These are phyloP conservation scores for Aegilops longissima DNA, from an alignment of 176 grass and related monocot species.

Conservation along the genomic window DNA sequence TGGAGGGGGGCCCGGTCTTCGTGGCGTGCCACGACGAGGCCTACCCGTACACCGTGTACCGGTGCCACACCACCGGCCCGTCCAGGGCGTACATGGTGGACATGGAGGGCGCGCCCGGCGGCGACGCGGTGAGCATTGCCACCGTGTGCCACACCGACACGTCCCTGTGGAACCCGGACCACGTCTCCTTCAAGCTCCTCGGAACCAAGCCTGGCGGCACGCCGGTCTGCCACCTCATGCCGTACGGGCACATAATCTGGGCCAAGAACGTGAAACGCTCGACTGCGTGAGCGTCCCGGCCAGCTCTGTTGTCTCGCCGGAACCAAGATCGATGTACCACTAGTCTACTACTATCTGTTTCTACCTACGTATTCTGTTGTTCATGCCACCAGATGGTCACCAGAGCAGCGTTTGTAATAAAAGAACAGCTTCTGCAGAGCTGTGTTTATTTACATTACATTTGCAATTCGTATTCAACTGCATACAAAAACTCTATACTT, in stretches of 20 bases:
- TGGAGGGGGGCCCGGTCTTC: conserved; percentile 32
- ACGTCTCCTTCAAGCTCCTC: conserved; percentile 55
- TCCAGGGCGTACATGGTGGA: conserved; percentile 50
- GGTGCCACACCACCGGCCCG: conserved; percentile 47
- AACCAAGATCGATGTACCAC: not conserved
- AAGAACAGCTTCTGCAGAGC: not conserved
- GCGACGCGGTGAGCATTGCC: conserved; percentile 15
- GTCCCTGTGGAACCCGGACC: conserved; percentile 45
- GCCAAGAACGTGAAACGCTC: conserved; percentile 37
- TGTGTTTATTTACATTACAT: not conserved
- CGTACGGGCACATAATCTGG: conserved; percentile 50
- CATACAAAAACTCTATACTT: no score
- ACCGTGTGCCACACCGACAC: conserved; percentile 57
- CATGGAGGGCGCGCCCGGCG: conserved; percentile 17
- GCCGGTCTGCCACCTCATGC: conserved; percentile 57
- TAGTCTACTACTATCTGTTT: not conserved
- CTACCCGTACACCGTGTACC: conserved; percentile 54
- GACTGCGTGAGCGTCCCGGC: not conserved
- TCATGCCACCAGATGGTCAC: not conserved
- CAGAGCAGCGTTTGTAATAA: conserved; percentile 29
- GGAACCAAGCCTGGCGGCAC: conserved; percentile 37
- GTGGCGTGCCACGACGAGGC: conserved; percentile 49
- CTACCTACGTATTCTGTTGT: not conserved
- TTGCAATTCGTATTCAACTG: not conserved
- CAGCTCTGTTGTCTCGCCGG: not conserved